Evolutionary conservation across 169 alveolate genomes (phyloP).

Genomic region (Ichthyophthirius multifiliis): DNA sequence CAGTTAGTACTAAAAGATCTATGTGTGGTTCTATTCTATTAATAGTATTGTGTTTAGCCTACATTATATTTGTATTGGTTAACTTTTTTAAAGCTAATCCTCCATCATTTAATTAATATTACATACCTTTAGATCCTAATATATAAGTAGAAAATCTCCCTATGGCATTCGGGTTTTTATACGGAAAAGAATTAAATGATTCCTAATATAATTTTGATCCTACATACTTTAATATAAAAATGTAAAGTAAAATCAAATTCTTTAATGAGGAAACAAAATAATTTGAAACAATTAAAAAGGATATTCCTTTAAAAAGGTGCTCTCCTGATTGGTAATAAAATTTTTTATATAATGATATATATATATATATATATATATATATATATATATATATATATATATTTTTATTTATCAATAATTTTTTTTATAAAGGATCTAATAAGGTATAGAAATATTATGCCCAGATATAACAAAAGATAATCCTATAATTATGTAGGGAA

Average conservation of each 20-base stretch:
- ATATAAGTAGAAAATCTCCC: neutral
- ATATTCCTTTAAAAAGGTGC: too few relatives aligned
- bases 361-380: neutral
- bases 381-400: neutral
- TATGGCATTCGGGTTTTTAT: neutral
- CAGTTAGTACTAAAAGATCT: constrained; percentile 26
- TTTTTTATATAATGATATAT: neutral
- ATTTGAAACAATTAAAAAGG: neutral
- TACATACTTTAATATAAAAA: neutral
- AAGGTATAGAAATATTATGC: neutral
- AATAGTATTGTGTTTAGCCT: neutral
- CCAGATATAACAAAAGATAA: neutral
- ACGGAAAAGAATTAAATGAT: constrained; percentile 1
- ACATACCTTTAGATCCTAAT: neutral
- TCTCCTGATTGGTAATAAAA: constrained; percentile 7
- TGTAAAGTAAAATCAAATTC: neutral
- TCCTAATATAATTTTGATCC: neutral
- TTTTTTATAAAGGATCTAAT: neutral
- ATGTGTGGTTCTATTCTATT: neutral
- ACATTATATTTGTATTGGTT: neutral
- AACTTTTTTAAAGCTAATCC: neutral
- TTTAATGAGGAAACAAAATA: neutral
- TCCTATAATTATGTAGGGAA: neutral
- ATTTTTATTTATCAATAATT: neutral
- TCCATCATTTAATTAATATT: constrained; percentile 1